Percentiles rank a stretch among this genome's conserved stretches.
phyloP scores from a whole-genome alignment of 352 stramenopile species.

The Pseudoperonospora humuli region DNA sequence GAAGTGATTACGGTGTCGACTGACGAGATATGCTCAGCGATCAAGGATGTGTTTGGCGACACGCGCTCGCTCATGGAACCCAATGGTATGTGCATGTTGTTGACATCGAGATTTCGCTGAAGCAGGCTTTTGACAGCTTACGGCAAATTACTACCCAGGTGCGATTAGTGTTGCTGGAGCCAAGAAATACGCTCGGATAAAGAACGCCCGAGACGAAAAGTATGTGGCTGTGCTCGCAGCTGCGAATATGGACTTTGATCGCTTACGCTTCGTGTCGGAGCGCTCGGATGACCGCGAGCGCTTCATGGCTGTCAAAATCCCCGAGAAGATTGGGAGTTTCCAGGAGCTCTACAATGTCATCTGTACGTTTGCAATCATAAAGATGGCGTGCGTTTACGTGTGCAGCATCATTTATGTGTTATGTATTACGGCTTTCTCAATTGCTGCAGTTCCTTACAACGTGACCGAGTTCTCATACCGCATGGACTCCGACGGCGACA shows the following conservation, averaged over 20 bases:
- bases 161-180: constrained; percentile 93
- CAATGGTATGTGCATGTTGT: constrained; percentile 29
- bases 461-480: constrained; percentile 98
- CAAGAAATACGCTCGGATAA: constrained; percentile 88
- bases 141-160: constrained; percentile 28
- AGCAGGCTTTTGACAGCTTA: neutral
- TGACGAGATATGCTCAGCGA: constrained; percentile 92
- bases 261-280: constrained; percentile 90
- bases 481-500: constrained; percentile 67
- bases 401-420: neutral
- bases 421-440: neutral
- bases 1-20: constrained; percentile 95
- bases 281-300: constrained; percentile 91
- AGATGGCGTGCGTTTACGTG: neutral
- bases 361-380: constrained; percentile 29
- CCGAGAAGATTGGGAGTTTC: constrained; percentile 92
- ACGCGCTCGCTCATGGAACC: constrained; percentile 94
- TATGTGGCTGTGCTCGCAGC: constrained; percentile 94
- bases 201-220: constrained; percentile 51
- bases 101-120: neutral
- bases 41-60: constrained; percentile 91
- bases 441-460: constrained; percentile 53
- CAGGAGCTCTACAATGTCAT: constrained; percentile 70
- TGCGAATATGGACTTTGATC: constrained; percentile 99
- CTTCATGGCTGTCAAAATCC: constrained; percentile 94